Evolutionary conservation across 257 asterid genomes (phyloP).

Genomic region (Nicotiana noctiflora): DNA sequence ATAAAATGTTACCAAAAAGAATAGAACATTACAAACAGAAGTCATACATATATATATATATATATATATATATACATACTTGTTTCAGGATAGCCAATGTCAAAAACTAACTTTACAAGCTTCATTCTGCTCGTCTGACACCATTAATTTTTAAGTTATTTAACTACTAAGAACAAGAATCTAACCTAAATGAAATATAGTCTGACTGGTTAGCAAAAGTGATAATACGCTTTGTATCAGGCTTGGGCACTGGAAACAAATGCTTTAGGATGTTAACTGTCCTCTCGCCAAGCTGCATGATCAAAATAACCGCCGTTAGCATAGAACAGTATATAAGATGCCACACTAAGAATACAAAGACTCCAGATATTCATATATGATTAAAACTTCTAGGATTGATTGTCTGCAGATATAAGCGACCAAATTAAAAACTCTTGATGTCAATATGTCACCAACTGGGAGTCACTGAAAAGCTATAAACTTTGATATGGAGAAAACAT

Average conservation of each 20-base stretch:
- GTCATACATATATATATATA: not conserved
- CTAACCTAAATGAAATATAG: constrained; percentile 85
- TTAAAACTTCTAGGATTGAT: not conserved
- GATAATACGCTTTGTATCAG: constrained; percentile 76
- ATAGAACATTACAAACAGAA: not conserved
- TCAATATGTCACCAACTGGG: not conserved
- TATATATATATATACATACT: not conserved
- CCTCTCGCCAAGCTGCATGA: constrained; percentile 76
- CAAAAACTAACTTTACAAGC: not conserved
- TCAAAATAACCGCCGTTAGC: not conserved
- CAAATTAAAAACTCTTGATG: not conserved
- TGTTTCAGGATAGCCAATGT: not conserved
- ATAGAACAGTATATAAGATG: not conserved
- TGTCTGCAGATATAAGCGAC: too few species aligned
- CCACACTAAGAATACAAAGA: not conserved
- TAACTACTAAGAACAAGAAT: not conserved
- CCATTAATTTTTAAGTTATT: not conserved
- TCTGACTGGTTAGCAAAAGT: constrained; percentile 79
- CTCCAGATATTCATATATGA: not conserved
- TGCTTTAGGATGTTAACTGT: constrained; percentile 77
- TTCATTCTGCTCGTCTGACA: not conserved
- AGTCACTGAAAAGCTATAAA: not conserved
- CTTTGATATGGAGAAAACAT: not conserved
- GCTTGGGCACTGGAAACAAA: constrained; percentile 93
- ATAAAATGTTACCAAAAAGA: not conserved